Conservation (phyloP, 225 moss, liverwort and hornwort genomes). For the Ulota crispa region DNA sequence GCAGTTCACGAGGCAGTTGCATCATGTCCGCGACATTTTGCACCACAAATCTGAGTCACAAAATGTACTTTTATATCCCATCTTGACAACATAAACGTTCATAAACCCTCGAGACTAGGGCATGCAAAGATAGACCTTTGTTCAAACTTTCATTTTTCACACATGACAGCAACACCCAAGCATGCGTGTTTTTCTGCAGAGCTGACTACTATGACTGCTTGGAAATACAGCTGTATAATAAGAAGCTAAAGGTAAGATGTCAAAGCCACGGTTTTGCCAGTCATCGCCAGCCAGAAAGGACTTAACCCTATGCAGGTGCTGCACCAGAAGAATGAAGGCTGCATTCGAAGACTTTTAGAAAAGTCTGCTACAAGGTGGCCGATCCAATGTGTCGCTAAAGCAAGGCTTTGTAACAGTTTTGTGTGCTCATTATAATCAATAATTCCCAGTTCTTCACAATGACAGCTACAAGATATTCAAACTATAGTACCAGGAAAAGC, state of each 20-base stretch:
- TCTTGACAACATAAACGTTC: background rate
- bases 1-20: background rate
- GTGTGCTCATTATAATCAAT: background rate
- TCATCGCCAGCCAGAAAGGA: background rate
- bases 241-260: background rate
- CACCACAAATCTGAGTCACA: background rate
- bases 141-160: background rate
- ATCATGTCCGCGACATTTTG: background rate
- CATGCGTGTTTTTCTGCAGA: background rate
- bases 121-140: background rate
- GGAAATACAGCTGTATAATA: background rate
- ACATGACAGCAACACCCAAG: background rate
- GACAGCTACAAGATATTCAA: background rate
- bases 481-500: background rate
- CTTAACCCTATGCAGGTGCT: background rate
- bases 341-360: background rate
- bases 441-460: background rate
- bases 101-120: background rate
- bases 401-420: background rate
- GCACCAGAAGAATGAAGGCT: background rate
- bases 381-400: conserved; percentile 9
- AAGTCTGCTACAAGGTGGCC: background rate
- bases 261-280: background rate
- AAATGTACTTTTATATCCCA: background rate
- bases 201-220: background rate